These are phyloP conservation scores for Colletotrichum coccodes DNA, from an alignment of 2,329 filamentous ascomycete species.

Conservation along the genomic window DNA sequence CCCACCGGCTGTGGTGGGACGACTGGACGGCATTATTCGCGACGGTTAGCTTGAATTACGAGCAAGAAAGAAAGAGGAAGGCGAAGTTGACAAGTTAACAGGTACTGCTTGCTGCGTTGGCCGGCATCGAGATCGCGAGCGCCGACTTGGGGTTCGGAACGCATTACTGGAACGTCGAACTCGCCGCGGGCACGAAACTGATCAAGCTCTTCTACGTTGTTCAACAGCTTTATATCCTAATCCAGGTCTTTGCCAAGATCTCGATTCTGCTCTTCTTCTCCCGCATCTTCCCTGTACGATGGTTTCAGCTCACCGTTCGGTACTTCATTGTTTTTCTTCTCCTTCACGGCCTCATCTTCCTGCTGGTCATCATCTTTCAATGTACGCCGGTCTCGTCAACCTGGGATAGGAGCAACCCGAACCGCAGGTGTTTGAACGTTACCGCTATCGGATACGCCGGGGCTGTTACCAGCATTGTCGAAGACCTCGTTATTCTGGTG, in stretches of 20 bases:
- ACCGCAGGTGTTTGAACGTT: conserved; percentile 65
- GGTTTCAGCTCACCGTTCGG: conserved; percentile 33
- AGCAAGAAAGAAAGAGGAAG: no score
- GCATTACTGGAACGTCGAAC: conserved; percentile 38
- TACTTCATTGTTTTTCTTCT: conserved; percentile 32
- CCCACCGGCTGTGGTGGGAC: conserved; percentile 34
- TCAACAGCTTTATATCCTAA: conserved; percentile 38
- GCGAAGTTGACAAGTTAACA: conserved; percentile 3
- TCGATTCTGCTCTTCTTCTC: conserved; percentile 39
- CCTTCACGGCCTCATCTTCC: conserved; percentile 34
- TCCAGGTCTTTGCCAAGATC: conserved; percentile 39
- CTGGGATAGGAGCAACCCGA: conserved; percentile 33
- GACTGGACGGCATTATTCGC: conserved; percentile 32
- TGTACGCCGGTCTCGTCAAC: conserved; percentile 32
- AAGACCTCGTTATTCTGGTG: conserved; percentile 73
- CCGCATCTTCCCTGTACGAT: conserved; percentile 34
- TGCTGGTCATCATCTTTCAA: conserved; percentile 36
- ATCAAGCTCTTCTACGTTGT: conserved; percentile 34
- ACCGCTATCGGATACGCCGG: conserved; percentile 74
- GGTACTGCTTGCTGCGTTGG: conserved; percentile 31
- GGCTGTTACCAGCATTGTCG: conserved; percentile 74
- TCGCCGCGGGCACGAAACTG: conserved; percentile 21
- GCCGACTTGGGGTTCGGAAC: conserved; percentile 36
- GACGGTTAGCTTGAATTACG: conserved; percentile 9
- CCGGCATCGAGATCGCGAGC: conserved; percentile 35